Base-by-base conservation (phyloP, 805 yeast species). In the Candida caryicola region DNA sequence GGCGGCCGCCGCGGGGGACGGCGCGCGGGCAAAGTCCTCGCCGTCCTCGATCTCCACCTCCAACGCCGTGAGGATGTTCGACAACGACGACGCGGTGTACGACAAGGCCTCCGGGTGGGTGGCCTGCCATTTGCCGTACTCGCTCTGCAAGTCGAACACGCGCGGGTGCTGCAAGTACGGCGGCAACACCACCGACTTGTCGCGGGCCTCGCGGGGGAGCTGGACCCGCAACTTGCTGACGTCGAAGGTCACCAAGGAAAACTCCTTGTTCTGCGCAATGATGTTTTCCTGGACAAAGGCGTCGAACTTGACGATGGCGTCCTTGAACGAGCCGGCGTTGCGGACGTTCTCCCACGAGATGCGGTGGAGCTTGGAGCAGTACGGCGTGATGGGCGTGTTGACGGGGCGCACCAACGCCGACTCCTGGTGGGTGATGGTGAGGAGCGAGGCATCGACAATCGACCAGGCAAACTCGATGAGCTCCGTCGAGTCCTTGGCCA, bases 201-300 rank as follows among this genome's bases (percentile, higher is more conserved):
- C 95, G 29, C 87, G 70, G 5, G 95, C 86, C 57, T 88, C 95
- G 33, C 95, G 73, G 9, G 85, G 83, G 25, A 90, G 63, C 52
- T 82, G 83, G 33, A 90, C 90, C 43, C 89, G 73, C 33, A 89
- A 64, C 51, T 82, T 82, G 82, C 83, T 80, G 8, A 82, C 71
- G 52, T 79, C 78, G 44, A 78, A 67, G 1, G 88, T 73, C 34
- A 88, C 81, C 48, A 88, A 77, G 3, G 80, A 68, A 55, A 85
- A 82, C 28, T 79, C 81, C 34, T 60, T 57, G 8, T 66, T 65
- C 27, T 66, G 58, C 23, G 66, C 49, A 9, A 71, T 56, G 23
- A 76, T 54, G 33, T 64, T 55, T 31, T 69, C 66, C 40, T 73
- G 73, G 34, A 81, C 64, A 43, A 65, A 72, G 17, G 50, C 47